Percentiles rank a stretch among this genome's conserved stretches.
Evolutionary conservation across 164 flowering plant genomes (phyloP).

Genomic region (Vitis rupestris): DNA sequence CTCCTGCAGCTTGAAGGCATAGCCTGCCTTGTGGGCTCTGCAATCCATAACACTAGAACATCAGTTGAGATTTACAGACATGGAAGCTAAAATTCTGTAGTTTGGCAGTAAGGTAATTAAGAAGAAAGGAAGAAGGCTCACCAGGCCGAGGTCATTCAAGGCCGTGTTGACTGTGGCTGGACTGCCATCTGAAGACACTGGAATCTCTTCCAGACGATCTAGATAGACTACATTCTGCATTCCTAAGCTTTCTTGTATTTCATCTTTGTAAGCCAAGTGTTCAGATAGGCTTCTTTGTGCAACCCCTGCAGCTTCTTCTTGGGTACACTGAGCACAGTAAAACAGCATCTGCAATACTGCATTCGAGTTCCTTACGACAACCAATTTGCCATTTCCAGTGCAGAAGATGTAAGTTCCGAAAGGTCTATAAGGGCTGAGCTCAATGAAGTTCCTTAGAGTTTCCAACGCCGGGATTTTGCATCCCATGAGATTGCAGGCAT

Average conservation of each 20-base stretch:
- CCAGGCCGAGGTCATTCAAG: constrained; percentile 66
- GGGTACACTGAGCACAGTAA: constrained; percentile 45
- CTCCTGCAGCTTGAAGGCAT: constrained; percentile 9
- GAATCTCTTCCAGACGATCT: constrained; percentile 34
- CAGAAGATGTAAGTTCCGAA: constrained; percentile 8
- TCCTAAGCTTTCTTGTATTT: constrained; percentile 32
- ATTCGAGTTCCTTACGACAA: constrained; percentile 51
- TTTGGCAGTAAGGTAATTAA: too few species aligned
- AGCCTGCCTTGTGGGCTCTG: constrained; percentile 4
- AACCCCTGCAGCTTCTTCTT: constrained; percentile 26
- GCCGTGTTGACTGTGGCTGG: constrained; percentile 14
- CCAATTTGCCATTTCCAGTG: background rate
- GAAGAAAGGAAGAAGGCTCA: constrained; percentile 22
- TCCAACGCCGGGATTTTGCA: background rate
- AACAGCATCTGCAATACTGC: constrained; percentile 70
- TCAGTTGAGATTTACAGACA: too few species aligned
- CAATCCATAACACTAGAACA: background rate
- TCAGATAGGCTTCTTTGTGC: constrained; percentile 41
- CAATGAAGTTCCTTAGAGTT: background rate
- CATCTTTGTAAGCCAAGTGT: constrained; percentile 44
- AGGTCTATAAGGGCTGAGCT: constrained; percentile 11
- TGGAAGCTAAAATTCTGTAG: too few species aligned
- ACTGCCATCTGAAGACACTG: constrained; percentile 31
- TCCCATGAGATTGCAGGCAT: constrained; percentile 3
- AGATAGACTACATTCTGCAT: constrained; percentile 35